These are phyloP conservation scores for Dionaea muscipula DNA, from an alignment of 179 eudicot genomes.

Conservation along the genomic window DNA sequence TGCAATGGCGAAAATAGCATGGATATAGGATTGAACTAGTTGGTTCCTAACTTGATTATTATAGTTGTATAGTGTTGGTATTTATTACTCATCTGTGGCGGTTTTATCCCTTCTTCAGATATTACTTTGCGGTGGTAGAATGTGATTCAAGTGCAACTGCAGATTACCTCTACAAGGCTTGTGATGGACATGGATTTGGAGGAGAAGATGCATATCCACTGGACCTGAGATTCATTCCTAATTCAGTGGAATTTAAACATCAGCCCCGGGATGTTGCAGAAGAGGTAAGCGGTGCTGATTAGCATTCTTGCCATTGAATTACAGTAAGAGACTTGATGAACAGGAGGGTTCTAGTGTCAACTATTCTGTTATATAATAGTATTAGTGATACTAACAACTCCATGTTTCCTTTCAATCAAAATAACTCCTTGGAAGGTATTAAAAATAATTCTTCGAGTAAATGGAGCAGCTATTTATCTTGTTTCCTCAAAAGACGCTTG, in stretches of 20 bases:
- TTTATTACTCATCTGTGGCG: neutral
- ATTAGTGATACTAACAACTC: too few species aligned
- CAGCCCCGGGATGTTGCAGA: slow-evolving; percentile 78
- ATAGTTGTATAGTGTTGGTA: neutral
- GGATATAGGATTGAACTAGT: too few species aligned
- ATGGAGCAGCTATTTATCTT: too few species aligned
- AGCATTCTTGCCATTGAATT: neutral
- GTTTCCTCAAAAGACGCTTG: too few species aligned
- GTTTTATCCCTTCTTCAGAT: slow-evolving; percentile 30
- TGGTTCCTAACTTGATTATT: neutral
- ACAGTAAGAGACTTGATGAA: neutral
- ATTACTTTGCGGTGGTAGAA: slow-evolving; percentile 86
- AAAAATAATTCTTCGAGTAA: too few species aligned
- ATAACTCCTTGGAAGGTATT: too few species aligned
- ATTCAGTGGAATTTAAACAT: slow-evolving; percentile 73
- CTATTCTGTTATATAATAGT: too few species aligned
- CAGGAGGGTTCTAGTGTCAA: too few species aligned
- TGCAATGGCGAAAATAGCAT: too few species aligned
- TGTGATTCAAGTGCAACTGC: slow-evolving; percentile 88
- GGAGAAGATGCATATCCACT: slow-evolving; percentile 61
- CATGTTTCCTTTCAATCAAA: too few species aligned
- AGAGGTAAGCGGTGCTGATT: slow-evolving; percentile 38
- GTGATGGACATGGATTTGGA: slow-evolving; percentile 85
- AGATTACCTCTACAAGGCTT: slow-evolving; percentile 63
- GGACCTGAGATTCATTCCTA: slow-evolving; percentile 89